Percentiles rank a stretch among this genome's conserved stretches.
Conservation (phyloP, 805 yeast genomes). For the Candida methanosorbosa region DNA sequence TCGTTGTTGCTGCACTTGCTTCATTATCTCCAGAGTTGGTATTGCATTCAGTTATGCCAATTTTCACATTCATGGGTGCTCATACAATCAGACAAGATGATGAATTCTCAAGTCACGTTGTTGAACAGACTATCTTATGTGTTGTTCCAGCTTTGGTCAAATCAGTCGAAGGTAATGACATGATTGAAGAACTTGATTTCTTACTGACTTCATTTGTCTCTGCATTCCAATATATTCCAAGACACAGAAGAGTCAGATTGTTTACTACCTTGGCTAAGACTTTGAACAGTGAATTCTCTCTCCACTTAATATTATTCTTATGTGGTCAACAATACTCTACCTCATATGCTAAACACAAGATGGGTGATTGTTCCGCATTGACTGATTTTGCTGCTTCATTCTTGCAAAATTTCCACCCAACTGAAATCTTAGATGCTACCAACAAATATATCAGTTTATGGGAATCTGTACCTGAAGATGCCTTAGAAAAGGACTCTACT, state of each 20-base stretch:
- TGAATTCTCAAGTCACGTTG: conserved; percentile 86
- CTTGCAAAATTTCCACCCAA: conserved; percentile 55
- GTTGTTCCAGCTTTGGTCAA: conserved; percentile 84
- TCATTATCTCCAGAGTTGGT: conserved; percentile 84
- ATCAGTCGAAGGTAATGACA: conserved; percentile 30
- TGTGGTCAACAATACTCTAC: conserved; percentile 72
- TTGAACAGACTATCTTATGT: conserved; percentile 81
- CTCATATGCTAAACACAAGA: conserved; percentile 44
- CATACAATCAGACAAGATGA: conserved; percentile 95
- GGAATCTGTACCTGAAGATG: conserved; percentile 35
- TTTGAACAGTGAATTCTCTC: conserved; percentile 55
- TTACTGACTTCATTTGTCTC: conserved; percentile 83
- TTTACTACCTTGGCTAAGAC: conserved; percentile 74
- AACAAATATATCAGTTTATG: conserved; percentile 42
- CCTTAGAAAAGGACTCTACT: conserved; percentile 28
- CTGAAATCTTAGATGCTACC: conserved; percentile 57
- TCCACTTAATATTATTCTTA: conserved; percentile 67
- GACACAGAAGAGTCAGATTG: conserved; percentile 86
- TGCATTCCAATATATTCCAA: conserved; percentile 92
- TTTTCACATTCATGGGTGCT: conserved; percentile 98
- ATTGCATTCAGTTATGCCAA: conserved; percentile 97
- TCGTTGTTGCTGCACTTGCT: conserved; percentile 84
- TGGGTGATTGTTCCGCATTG: conserved; percentile 57
- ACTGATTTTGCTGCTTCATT: conserved; percentile 69
- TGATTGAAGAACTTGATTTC: conserved; percentile 67